Conservation (phyloP, 352 stramenopile genomes). For the Globisporangium orthogonon region DNA sequence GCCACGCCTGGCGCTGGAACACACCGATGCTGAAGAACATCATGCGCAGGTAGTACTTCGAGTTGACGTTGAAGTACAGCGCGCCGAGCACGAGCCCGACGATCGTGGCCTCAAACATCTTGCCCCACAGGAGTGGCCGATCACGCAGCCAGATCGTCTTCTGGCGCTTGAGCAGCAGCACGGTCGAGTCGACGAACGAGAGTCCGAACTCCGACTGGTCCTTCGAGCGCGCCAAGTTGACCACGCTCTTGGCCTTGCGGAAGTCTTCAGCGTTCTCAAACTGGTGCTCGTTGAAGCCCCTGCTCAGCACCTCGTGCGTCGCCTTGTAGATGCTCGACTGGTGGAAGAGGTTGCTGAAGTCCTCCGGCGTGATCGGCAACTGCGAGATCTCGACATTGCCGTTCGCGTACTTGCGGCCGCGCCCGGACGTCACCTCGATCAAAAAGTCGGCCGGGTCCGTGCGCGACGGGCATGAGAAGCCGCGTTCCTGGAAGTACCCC, state of each 20-base stretch:
- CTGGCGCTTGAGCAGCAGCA: slow-evolving; percentile 49
- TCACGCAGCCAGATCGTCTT: slow-evolving; percentile 67
- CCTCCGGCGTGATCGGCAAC: slow-evolving; percentile 23
- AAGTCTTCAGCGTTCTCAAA: slow-evolving; percentile 58
- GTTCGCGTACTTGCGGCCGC: slow-evolving; percentile 28
- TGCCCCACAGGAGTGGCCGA: slow-evolving; percentile 50
- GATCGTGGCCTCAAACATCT: slow-evolving; percentile 52
- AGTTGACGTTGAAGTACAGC: slow-evolving; percentile 53
- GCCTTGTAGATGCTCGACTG: slow-evolving; percentile 49
- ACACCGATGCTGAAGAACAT: slow-evolving; percentile 62
- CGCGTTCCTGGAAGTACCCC: slow-evolving; percentile 80
- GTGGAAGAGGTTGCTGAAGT: slow-evolving; percentile 52
- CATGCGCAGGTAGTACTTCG: slow-evolving; percentile 53
- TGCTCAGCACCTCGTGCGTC: slow-evolving; percentile 42
- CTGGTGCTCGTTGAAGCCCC: slow-evolving; percentile 45
- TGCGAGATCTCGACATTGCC: slow-evolving; percentile 21
- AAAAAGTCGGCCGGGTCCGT: slow-evolving; percentile 62
- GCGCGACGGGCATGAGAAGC: slow-evolving; percentile 58
- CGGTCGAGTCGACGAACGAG: slow-evolving; percentile 21
- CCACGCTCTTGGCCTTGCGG: slow-evolving; percentile 45
- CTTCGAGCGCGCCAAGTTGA: slow-evolving; percentile 39
- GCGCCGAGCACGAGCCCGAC: slow-evolving; percentile 77
- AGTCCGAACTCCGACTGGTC: slow-evolving; percentile 39
- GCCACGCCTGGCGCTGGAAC: slow-evolving; percentile 68
- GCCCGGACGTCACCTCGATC: slow-evolving; percentile 62